Evolutionary conservation across 75 land plant species (phyloP).

Genomic region (Gnetum montanum): DNA sequence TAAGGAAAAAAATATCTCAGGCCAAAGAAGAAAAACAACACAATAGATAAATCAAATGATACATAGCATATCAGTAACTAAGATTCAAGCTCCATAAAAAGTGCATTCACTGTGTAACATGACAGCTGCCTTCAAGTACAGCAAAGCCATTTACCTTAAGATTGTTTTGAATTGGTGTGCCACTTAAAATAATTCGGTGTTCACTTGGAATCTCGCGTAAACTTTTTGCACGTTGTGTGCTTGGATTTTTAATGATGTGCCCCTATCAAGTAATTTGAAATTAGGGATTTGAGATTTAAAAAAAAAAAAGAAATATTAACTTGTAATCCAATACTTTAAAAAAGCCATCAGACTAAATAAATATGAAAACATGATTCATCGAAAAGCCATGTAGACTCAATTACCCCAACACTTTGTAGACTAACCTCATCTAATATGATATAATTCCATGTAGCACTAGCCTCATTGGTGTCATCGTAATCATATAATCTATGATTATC

Average conservation of each 20-base stretch:
- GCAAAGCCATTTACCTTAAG: constrained; percentile 52
- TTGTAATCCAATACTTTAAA: not conserved
- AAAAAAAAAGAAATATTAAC: not conserved
- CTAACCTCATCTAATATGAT: constrained; percentile 91
- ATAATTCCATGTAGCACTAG: constrained; percentile 73
- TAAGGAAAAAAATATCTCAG: too few species aligned
- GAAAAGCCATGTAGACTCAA: too few species aligned
- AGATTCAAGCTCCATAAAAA: too few species aligned
- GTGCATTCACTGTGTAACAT: too few species aligned
- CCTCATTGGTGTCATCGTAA: constrained; percentile 41
- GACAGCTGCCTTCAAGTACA: too few species aligned
- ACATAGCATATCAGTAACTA: too few species aligned
- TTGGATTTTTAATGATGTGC: constrained; percentile 91
- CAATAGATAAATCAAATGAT: too few species aligned
- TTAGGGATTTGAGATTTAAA: too few species aligned
- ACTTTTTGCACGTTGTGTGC: constrained; percentile 86
- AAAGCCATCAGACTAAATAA: not conserved
- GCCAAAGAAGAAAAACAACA: too few species aligned
- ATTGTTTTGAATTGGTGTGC: constrained; percentile 95
- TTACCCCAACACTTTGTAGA: too few species aligned
- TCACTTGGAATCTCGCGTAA: constrained; percentile 75
- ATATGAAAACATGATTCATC: too few species aligned
- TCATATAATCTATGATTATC: constrained; percentile 29
- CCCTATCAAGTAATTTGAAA: constrained; percentile 71
- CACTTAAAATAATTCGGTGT: constrained; percentile 87